Base-by-base conservation (phyloP, 2,329 filamentous ascomycete species). In the Thielaviopsis ethacetica region DNA sequence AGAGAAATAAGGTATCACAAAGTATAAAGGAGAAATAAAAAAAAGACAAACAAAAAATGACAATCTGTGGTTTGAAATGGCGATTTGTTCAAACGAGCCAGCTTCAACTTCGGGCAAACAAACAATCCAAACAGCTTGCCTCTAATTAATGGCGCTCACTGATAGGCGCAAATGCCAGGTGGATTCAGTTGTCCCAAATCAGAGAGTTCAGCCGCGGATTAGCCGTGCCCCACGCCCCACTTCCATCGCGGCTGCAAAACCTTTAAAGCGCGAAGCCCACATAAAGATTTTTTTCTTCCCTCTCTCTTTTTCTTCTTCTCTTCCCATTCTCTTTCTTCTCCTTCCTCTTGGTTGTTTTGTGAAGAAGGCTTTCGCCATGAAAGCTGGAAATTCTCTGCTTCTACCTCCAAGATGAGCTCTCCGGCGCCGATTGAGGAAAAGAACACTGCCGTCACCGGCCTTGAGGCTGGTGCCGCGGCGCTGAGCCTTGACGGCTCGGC, bases 361-460 rank as follows among this genome's bases (percentile, higher is more conserved):
- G 30, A 47, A 47, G 24, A 58, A 34, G 41, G 34, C 54, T 52
- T 55, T 56, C 60, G 57, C 56, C 58, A 58, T 56, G 59, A 57
- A 50, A 30, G 52, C 60, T 58, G 22, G 54, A 57, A 47, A 34
- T 50, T 53, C 49, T 13, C 26, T 51, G 54, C 50, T 59, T 52
- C 53, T 51, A 58, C 47, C 56, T 59, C 55, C 60, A 52, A 63
- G 21, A 55, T 61, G 59, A 61, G 59, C 56, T 59, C 52, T 57
- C 21, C 59, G 54, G 59, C 61, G 41, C 56, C 54, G 53, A 52
- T 54, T 59, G 51, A 58, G 44, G 60, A 62, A 47, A 54, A 54
- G 47, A 54, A 56, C 27, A 54, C 17, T 22, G 49, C 50, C 26
- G 55, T 56, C n/a, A 59, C 59, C 19, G 54, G 38, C 26, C 41